Evolutionary conservation across 139 green algal species (phyloP).

Genomic region (Parachlorella kessleri): DNA sequence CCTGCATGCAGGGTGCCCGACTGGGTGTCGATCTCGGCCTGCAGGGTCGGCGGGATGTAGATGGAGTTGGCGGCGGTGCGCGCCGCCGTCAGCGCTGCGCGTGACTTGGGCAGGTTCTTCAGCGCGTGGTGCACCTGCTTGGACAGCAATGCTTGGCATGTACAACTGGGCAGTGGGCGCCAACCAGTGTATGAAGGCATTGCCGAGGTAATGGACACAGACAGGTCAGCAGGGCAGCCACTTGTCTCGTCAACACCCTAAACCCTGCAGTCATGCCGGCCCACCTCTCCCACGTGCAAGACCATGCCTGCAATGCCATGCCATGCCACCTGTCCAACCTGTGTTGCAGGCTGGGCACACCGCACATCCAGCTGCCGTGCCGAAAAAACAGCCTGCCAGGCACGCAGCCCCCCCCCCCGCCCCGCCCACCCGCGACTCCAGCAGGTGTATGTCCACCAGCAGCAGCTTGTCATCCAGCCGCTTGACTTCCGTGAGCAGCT

Average conservation of each 20-base stretch:
- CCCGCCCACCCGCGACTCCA: conserved; percentile 77
- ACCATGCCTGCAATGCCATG: too few species aligned
- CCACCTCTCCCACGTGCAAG: too few species aligned
- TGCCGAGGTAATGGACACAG: too few species aligned
- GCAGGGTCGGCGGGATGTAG: conserved; percentile 91
- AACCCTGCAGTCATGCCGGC: not conserved
- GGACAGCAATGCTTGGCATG: too few species aligned
- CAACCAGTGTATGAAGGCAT: too few species aligned
- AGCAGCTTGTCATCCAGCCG: conserved; percentile 98
- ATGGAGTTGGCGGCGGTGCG: conserved; percentile 96
- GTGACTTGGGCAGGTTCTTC: conserved; percentile 92
- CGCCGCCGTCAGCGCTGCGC: conserved; percentile 92
- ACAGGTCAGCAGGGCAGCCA: not conserved
- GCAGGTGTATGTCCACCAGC: conserved; percentile 97
- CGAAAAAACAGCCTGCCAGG: too few species aligned
- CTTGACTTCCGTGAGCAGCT: conserved; percentile 94
- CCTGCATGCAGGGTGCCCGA: conserved; percentile 86
- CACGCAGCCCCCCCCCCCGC: not conserved
- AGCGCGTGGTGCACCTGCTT: conserved; percentile 85
- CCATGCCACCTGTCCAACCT: too few species aligned
- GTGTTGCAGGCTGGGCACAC: too few species aligned
- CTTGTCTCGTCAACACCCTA: not conserved
- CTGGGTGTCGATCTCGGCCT: conserved; percentile 91
- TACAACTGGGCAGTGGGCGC: too few species aligned
- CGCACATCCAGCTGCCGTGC: too few species aligned